Percentiles rank a stretch among this genome's conserved stretches.
These are phyloP conservation scores for Epichloe uncinata DNA, from an alignment of 2,329 filamentous ascomycete species.

Conservation along the genomic window DNA sequence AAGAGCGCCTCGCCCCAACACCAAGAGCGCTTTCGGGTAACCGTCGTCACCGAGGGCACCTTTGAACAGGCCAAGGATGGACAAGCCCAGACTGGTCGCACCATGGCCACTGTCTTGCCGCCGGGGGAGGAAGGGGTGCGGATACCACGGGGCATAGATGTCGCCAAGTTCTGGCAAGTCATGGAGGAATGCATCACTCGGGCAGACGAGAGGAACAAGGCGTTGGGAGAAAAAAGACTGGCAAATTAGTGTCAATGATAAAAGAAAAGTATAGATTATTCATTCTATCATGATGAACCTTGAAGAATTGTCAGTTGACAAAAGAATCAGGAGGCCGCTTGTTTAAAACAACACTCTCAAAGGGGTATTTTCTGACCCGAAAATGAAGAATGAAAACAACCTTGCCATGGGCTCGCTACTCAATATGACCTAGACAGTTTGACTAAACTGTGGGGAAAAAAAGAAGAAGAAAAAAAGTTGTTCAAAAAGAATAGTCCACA, in stretches of 20 bases:
- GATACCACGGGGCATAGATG: conserved; percentile 64
- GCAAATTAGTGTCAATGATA: not conserved
- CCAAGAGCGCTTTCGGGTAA: conserved; percentile 55
- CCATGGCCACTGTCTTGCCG: conserved; percentile 45
- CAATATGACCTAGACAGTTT: not conserved
- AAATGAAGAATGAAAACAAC: not conserved
- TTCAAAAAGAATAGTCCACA: not conserved
- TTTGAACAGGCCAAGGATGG: conserved; percentile 49
- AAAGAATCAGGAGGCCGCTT: not conserved
- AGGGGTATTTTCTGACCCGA: not conserved
- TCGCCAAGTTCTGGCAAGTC: conserved; percentile 62
- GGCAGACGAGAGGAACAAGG: conserved; percentile 48
- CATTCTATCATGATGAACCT: too few relatives aligned
- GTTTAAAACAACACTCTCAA: too few relatives aligned
- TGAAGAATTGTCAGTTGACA: too few relatives aligned
- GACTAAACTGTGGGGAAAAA: not conserved
- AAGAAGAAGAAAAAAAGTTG: not conserved
- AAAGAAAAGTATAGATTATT: not conserved
- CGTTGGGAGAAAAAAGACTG: conserved; percentile 1
- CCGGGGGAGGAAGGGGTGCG: conserved; percentile 51
- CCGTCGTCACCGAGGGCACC: conserved; percentile 60
- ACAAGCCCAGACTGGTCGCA: conserved; percentile 50
- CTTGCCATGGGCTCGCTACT: not conserved
- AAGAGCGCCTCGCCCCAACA: conserved; percentile 22
- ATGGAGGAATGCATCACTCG: conserved; percentile 59